Base-by-base conservation (phyloP, 768 basidiomycete genomes). In the Boletales sp. region DNA sequence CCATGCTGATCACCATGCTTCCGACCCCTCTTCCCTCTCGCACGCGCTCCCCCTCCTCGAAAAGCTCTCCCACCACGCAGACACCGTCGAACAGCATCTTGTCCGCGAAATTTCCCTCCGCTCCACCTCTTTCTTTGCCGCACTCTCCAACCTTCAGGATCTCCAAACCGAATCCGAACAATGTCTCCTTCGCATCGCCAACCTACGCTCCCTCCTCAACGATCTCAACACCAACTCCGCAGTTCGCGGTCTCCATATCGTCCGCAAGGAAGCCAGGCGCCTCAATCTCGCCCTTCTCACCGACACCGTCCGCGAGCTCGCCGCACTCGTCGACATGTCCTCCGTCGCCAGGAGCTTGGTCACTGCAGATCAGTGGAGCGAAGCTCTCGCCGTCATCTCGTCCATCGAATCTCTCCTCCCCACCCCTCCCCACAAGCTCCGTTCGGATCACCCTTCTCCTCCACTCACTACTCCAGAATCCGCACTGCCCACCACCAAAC, bases 111-210 rank as follows among this genome's bases (percentile, higher is more conserved):
- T 99, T 40, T 87, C 88, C 9, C 73, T 87, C 10, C 87, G 95
- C 13, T 91, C 94, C 0, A 81, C 90, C 1, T 92, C 93, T 1
- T 99, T 99, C 79, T 99, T 98, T 61, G 87, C 94, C 5, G 97
- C 97, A 8, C 80, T 99, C 34, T 81, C 92, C 8, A 99, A 99
- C 67, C 76, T 99, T 8, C 90, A 97, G 61, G 87, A 92, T 54
- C 80, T 99, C 11, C 92, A 94, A 62, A 81, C 87, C 6, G 92
- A 97, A 64, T 94, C 93, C 0, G 80, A 86, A 42, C 79, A 83
- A 42, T 94, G 94, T 61, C 75, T 98, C 7, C 70, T 75, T 39
- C 83, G 88, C 40, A 90, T 97, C 52, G 73, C 78, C 8, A 75
- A 81, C 24, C 76, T 98, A 6, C 87, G 90, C 19, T 63, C 67